A percentile compares a stretch with the other conserved stretches of the same genome.
These are phyloP conservation scores for Pseudogymnoascus sp. DNA, from an alignment of 2,329 filamentous ascomycete species.

Conservation along the genomic window DNA sequence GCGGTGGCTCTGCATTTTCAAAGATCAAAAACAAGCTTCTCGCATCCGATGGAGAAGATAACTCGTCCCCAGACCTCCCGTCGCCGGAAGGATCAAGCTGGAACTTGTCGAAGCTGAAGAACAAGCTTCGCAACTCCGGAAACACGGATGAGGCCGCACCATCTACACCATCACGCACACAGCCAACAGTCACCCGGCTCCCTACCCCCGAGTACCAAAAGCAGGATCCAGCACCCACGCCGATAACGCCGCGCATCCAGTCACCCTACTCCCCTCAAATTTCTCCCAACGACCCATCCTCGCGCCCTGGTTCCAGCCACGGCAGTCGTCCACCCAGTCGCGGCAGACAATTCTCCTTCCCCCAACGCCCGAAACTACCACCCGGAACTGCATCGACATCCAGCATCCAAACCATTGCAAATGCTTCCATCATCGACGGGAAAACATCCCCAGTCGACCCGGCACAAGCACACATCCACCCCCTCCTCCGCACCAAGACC, in stretches of 20 bases:
- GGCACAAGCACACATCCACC: not conserved
- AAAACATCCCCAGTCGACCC: not conserved
- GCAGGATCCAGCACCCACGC: not conserved
- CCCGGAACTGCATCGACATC: not conserved
- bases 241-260: not conserved
- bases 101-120: conserved; percentile 5
- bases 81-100: not conserved
- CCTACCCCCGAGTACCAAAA: not conserved
- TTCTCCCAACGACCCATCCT: not conserved
- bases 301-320: not conserved
- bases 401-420: not conserved
- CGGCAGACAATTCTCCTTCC: not conserved
- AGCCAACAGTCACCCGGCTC: not conserved
- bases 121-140: not conserved
- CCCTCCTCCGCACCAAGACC: not conserved
- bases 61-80: not conserved
- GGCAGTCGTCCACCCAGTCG: not conserved
- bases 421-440: not conserved
- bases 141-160: not conserved
- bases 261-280: conserved; percentile 1
- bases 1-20: not conserved
- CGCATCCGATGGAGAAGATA: conserved; percentile 4
- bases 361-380: not conserved
- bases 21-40: conserved; percentile 1
- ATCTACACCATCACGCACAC: conserved; percentile 1